Evolutionary conservation across 441 rosid genomes (phyloP).

Genomic region (Jatropha podagrica): DNA sequence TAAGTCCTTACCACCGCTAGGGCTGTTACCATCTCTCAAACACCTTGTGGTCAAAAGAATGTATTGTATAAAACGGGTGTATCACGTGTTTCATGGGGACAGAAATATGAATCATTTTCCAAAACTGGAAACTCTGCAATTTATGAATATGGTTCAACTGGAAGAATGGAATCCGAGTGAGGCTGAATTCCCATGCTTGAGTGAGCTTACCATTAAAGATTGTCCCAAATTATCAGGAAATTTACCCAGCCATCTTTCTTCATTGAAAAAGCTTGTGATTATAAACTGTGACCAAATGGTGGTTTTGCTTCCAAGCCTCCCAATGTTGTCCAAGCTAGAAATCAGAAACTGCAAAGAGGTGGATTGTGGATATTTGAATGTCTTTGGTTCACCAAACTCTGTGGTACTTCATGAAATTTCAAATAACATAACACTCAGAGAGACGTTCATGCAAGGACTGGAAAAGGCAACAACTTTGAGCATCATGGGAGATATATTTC

Average conservation of each 20-base stretch:
- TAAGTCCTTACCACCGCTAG: conserved; percentile 33
- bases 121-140: conserved; percentile 15
- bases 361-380: not conserved
- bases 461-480: not conserved
- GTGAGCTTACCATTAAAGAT: conserved; percentile 10
- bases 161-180: conserved; percentile 23
- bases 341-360: not conserved
- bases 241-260: conserved; percentile 20
- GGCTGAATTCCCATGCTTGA: conserved; percentile 25
- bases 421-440: no score
- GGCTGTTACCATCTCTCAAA: conserved; percentile 29
- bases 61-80: conserved; percentile 15
- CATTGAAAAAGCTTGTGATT: conserved; percentile 16
- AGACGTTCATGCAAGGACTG: not conserved
- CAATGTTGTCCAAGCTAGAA: not conserved
- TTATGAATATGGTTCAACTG: conserved; percentile 25
- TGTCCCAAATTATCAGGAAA: conserved; percentile 18
- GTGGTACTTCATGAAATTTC: not conserved
- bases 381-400: not conserved
- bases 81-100: conserved; percentile 30
- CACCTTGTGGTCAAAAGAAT: conserved; percentile 22
- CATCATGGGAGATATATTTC: no score
- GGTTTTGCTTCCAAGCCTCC: conserved; percentile 14
- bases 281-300: conserved; percentile 5
- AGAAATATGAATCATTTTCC: conserved; percentile 8